Percentiles rank a stretch among this genome's conserved stretches.
phyloP scores from a whole-genome alignment of 2,329 filamentous ascomycete genomes.

The Amauroascus verrucosus region DNA sequence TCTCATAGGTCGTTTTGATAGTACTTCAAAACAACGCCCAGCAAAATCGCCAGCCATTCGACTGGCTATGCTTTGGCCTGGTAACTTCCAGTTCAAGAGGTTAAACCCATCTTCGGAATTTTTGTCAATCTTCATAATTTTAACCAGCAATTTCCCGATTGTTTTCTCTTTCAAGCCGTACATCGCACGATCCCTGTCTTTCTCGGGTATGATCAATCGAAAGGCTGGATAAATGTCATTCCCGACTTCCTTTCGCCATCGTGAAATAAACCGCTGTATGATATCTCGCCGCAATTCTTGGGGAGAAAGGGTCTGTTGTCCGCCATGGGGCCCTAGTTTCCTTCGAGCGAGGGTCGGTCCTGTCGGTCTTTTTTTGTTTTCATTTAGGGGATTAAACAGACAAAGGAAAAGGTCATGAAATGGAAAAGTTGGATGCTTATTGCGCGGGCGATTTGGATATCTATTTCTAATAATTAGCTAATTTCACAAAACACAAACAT shows the following conservation, averaged over 20 bases:
- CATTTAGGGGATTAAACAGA: constrained; percentile 70
- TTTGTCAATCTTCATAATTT: constrained; percentile 82
- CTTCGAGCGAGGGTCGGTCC: constrained; percentile 45
- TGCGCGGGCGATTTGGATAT: constrained; percentile 72
- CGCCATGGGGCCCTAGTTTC: constrained; percentile 45
- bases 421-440: constrained; percentile 64
- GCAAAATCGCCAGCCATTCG: constrained; percentile 83
- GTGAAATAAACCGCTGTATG: constrained; percentile 73
- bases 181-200: constrained; percentile 82
- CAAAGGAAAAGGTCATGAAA: constrained; percentile 69
- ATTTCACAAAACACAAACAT: not conserved
- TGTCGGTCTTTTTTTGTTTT: constrained; percentile 63
- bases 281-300: constrained; percentile 71
- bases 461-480: constrained; percentile 35
- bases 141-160: constrained; percentile 83
- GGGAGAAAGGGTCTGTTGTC: constrained; percentile 46
- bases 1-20: constrained; percentile 72
- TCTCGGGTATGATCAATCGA: constrained; percentile 81
- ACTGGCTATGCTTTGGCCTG: constrained; percentile 54
- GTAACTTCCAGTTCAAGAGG: constrained; percentile 85
- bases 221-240: constrained; percentile 89
- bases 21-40: constrained; percentile 73
- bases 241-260: constrained; percentile 82
- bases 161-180: constrained; percentile 90
- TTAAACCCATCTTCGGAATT: constrained; percentile 80